Evolutionary conservation across 805 yeast species (phyloP).

Genomic region (Cyberlindnera samutprakarnensis): DNA sequence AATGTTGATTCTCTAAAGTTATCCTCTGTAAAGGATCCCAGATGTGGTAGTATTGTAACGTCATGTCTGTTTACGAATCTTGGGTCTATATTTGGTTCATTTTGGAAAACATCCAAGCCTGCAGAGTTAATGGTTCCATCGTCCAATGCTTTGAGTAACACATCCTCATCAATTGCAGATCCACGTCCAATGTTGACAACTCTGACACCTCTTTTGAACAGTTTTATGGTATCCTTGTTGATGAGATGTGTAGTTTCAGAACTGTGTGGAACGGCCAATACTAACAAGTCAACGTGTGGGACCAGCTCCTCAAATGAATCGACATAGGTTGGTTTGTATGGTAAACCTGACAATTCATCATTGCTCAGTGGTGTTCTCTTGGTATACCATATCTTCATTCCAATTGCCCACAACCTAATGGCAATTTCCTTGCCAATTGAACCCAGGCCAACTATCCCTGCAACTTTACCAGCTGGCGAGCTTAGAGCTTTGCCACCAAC

Average conservation of each 20-base stretch:
- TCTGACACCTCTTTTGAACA: slow-evolving; percentile 47
- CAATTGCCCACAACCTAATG: slow-evolving; percentile 44
- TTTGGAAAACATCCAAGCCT: slow-evolving; percentile 65
- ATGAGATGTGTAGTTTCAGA: slow-evolving; percentile 49
- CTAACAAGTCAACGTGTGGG: slow-evolving; percentile 44
- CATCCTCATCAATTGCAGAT: slow-evolving; percentile 57
- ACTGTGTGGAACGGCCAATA: slow-evolving; percentile 61
- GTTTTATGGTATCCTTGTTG: slow-evolving; percentile 37
- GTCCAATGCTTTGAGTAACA: slow-evolving; percentile 50
- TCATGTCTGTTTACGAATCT: slow-evolving; percentile 49
- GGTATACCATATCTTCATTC: slow-evolving; percentile 57
- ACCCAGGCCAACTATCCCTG: slow-evolving; percentile 68
- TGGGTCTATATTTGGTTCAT: slow-evolving; percentile 51
- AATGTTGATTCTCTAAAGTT: slow-evolving; percentile 44
- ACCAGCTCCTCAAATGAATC: slow-evolving; percentile 36
- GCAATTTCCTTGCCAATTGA: slow-evolving; percentile 65
- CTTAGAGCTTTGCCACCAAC: slow-evolving; percentile 40
- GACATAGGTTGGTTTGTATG: slow-evolving; percentile 39
- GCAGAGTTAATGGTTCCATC: slow-evolving; percentile 55
- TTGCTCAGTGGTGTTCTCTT: slow-evolving; percentile 41
- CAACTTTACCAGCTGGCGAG: slow-evolving; percentile 51
- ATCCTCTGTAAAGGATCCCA: slow-evolving; percentile 62
- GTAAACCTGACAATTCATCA: slow-evolving; percentile 30
- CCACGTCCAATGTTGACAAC: slow-evolving; percentile 77
- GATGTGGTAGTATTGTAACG: slow-evolving; percentile 53